phyloP scores from a whole-genome alignment of 495 filamentous ascomycete genomes.

The Filosporella fistucella region DNA sequence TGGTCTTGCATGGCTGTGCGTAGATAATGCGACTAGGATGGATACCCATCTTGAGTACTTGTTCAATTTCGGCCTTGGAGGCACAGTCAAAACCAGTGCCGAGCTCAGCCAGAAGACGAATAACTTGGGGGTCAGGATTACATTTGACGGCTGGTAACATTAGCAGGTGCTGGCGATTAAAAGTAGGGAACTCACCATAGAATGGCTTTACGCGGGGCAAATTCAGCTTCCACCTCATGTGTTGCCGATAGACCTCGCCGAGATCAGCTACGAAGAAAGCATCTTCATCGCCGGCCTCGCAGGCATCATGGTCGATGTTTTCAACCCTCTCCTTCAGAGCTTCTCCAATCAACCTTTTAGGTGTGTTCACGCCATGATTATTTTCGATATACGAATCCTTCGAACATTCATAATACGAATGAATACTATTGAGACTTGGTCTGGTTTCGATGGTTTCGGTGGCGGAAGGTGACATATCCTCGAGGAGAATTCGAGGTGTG shows the following conservation, averaged over 20 bases:
- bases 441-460: slow-evolving; percentile 46
- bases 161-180: slow-evolving; percentile 14
- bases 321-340: slow-evolving; percentile 78
- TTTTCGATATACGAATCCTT: slow-evolving; percentile 23
- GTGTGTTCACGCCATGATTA: slow-evolving; percentile 29
- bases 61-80: slow-evolving; percentile 93
- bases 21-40: slow-evolving; percentile 95
- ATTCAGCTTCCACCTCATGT: slow-evolving; percentile 95
- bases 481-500: slow-evolving; percentile 21
- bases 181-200: slow-evolving; percentile 72
- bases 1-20: slow-evolving; percentile 98
- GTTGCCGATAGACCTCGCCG: slow-evolving; percentile 97
- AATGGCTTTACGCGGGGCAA: slow-evolving; percentile 91
- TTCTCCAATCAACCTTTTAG: slow-evolving; percentile 65
- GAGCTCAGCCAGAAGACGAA: slow-evolving; percentile 79
- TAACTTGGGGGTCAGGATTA: slow-evolving; percentile 87
- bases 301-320: slow-evolving; percentile 75
- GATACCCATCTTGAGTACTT: slow-evolving; percentile 77
- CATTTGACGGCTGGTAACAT: slow-evolving; percentile 82
- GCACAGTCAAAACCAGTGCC: slow-evolving; percentile 98
- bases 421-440: slow-evolving; percentile 20
- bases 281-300: slow-evolving; percentile 89
- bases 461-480: slow-evolving; percentile 74
- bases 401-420: slow-evolving; percentile 21
- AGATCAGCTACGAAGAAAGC: slow-evolving; percentile 98